Conservation (phyloP, 164 flowering plant species). For the Magnolia sinica region DNA sequence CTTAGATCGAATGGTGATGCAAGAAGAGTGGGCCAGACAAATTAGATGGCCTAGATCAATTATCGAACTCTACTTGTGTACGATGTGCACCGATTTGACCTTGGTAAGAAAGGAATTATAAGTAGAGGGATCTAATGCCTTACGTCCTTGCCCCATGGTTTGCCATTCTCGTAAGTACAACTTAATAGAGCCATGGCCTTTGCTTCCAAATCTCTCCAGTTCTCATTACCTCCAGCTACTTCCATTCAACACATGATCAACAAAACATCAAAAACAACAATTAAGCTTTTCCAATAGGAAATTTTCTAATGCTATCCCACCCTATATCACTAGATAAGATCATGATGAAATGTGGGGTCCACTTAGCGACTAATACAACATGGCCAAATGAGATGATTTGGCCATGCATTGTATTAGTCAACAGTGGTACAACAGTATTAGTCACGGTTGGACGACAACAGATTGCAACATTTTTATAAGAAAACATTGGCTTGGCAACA, state of each 20-base stretch:
- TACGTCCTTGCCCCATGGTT: conserved; percentile 29
- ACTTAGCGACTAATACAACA: no score
- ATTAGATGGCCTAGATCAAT: not conserved
- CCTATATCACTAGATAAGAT: no score
- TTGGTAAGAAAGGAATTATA: no score
- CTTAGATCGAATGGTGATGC: not conserved
- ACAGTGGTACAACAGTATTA: no score
- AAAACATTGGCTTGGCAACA: no score
- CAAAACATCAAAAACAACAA: not conserved
- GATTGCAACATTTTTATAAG: no score
- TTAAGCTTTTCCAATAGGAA: not conserved
- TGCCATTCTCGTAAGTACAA: conserved; percentile 22
- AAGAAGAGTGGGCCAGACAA: not conserved
- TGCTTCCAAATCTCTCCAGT: conserved; percentile 18
- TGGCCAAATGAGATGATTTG: no score
- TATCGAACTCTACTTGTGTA: no score
- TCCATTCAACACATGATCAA: not conserved
- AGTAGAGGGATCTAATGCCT: not conserved
- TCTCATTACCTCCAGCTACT: conserved; percentile 16
- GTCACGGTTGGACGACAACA: no score
- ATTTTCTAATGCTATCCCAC: not conserved
- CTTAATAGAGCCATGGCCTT: conserved; percentile 22
- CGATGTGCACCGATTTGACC: no score
- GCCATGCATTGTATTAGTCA: no score
- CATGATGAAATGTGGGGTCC: no score